These are phyloP conservation scores for Quaeritorhiza haematococci DNA, from an alignment of 371 early-diverging fungal genomes.

Conservation along the genomic window DNA sequence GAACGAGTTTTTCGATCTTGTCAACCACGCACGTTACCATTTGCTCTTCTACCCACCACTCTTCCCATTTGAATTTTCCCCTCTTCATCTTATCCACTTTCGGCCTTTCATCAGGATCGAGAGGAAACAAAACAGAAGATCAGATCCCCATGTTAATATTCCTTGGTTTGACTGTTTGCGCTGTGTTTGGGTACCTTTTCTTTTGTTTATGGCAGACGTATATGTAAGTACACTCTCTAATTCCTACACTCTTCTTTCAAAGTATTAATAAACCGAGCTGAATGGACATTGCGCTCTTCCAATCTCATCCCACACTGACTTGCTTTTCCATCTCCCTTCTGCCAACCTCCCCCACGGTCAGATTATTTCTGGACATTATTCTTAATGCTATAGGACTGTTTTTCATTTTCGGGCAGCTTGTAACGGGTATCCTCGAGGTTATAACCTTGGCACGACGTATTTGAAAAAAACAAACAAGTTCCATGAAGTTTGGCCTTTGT, in stretches of 20 bases:
- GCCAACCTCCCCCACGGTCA: not conserved
- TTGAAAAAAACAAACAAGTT: too few relatives aligned
- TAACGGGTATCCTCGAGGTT: not conserved
- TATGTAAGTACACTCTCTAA: slow-evolving; percentile 23
- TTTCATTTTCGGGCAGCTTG: slow-evolving; percentile 3
- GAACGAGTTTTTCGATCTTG: too few relatives aligned
- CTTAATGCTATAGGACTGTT: not conserved
- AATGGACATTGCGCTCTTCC: too few relatives aligned
- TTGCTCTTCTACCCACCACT: too few relatives aligned
- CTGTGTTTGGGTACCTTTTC: slow-evolving; percentile 15
- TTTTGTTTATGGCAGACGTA: slow-evolving; percentile 28
- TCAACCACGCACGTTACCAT: too few relatives aligned
- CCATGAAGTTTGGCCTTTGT: too few relatives aligned
- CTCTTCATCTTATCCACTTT: too few relatives aligned
- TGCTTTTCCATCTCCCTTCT: too few relatives aligned
- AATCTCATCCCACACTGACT: not conserved
- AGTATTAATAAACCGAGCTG: too few relatives aligned
- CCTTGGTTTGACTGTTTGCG: slow-evolving; percentile 12
- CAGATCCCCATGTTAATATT: slow-evolving; percentile 10
- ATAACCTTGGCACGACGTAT: too few relatives aligned
- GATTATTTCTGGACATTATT: slow-evolving; percentile 5
- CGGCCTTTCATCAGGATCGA: slow-evolving; percentile 6
- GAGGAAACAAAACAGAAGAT: slow-evolving; percentile 28
- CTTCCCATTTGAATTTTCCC: too few relatives aligned
- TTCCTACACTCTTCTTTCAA: too few relatives aligned